These are phyloP conservation scores for Salix viminalis DNA, from an alignment of 345 rosid species.

Conservation along the genomic window DNA sequence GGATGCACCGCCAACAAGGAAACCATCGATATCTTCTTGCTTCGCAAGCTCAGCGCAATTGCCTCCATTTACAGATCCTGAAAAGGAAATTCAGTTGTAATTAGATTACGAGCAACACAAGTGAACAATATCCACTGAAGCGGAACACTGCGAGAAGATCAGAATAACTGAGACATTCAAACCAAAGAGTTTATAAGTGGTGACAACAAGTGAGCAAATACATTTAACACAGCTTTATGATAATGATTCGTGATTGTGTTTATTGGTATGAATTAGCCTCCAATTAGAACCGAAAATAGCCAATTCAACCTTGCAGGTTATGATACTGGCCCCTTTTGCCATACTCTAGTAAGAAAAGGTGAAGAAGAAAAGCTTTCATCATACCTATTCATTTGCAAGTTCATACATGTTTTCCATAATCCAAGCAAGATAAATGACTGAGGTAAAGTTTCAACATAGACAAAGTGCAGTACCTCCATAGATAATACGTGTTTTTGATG, in stretches of 20 bases:
- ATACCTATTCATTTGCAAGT: background rate
- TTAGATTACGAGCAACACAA: background rate
- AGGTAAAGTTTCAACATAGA: background rate
- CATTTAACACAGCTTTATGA: background rate
- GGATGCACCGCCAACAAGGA: constrained; percentile 98
- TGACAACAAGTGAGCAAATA: background rate
- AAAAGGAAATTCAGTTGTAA: constrained; percentile 4
- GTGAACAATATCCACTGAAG: background rate
- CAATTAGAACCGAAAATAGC: background rate
- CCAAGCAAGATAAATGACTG: background rate
- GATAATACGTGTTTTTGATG: constrained; percentile 86
- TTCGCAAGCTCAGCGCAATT: constrained; percentile 90
- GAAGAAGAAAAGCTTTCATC: background rate
- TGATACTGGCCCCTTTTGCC: background rate
- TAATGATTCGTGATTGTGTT: background rate
- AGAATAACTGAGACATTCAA: background rate
- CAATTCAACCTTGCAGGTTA: background rate
- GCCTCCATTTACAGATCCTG: constrained; percentile 95
- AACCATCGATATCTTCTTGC: constrained; percentile 95
- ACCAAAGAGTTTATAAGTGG: background rate
- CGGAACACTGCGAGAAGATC: background rate
- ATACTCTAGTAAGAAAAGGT: background rate
- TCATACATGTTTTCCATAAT: background rate
- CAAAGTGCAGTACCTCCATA: constrained; percentile 67
- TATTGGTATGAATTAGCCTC: background rate